Evolutionary conservation across 441 rosid species (phyloP).

Genomic region (Pelargonium cotyledonis): DNA sequence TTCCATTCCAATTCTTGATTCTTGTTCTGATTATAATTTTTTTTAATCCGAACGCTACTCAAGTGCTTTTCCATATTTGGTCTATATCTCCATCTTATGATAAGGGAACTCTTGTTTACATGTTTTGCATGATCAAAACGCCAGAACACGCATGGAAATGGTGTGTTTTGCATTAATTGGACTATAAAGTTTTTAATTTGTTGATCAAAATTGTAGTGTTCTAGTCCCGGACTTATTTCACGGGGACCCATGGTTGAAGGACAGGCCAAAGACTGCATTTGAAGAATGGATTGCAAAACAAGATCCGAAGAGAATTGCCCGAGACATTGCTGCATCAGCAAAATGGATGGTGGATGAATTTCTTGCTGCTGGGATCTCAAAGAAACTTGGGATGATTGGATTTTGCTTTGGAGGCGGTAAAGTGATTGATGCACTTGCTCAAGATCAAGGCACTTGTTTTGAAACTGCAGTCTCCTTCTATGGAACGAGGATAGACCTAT

Average conservation of each 20-base stretch:
- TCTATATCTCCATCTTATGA: not conserved
- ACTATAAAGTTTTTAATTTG: not conserved
- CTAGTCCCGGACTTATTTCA: constrained; percentile 81
- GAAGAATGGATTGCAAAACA: constrained; percentile 55
- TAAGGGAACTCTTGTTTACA: not conserved
- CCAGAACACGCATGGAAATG: too few relatives aligned
- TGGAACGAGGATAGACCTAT: constrained; percentile 62
- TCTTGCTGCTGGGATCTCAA: constrained; percentile 66
- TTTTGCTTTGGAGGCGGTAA: constrained; percentile 78
- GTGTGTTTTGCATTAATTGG: not conserved
- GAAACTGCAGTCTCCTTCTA: constrained; percentile 72
- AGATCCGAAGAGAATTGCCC: constrained; percentile 39
- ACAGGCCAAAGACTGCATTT: constrained; percentile 29
- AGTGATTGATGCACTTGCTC: constrained; percentile 50
- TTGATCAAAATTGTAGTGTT: constrained; percentile 42
- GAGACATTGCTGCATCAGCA: constrained; percentile 42
- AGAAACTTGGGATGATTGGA: constrained; percentile 73
- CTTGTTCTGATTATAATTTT: too few relatives aligned
- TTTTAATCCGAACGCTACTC: too few relatives aligned
- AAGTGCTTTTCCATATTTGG: not conserved
- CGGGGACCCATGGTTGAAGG: constrained; percentile 67
- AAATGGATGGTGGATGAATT: constrained; percentile 79
- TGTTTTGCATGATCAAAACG: too few relatives aligned
- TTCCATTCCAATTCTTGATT: too few relatives aligned
- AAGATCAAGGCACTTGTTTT: constrained; percentile 41